Base-by-base conservation (phyloP, 768 basidiomycete genomes). In the Pulveroboletus sp. region DNA sequence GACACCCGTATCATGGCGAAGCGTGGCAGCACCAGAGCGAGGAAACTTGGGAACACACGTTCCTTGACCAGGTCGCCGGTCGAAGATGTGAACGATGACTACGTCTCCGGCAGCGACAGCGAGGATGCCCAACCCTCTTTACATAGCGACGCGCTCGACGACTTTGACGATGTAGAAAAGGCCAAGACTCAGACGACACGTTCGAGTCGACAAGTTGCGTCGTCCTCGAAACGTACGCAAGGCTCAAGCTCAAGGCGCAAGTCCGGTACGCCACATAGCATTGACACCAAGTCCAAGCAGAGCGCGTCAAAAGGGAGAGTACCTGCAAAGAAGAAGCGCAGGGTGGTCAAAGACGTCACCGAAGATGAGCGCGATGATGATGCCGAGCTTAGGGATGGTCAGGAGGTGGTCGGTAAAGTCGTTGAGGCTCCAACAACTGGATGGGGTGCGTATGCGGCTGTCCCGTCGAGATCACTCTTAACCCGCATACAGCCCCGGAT, bases 341-440 rank as follows among this genome's bases (percentile, higher is more conserved):
- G 57, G 39, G 53, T 57, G 1, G 51, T 31, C 21, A 47, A 53
- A 39, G 57, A 60, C 4, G 31, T 40, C 7, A 35, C 24, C 10
- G 46, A 55, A 7, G 63, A 59, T 4, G 67, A 66, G 14, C 53
- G 72, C 14, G 73, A 72, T 2, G 71, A 63, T 21, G 76, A 75
- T 3, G 51, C 70, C 18, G 76, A 78, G 3, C 63, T 85, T 49
- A 73, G 75, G 45, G 82, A 86, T 6, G 84, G 85, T 0, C 81
- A 85, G 58, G 77, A 83, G 62, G 63, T 90, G 8, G 84, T 89
- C 1, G 92, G 92, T 0, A 73, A 69, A 10, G 84, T 94, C 10
- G 81, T 93, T 11, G 73, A 89, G 51, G 92, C 91, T 11, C 91
- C 91, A 0, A 90, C 76, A 57, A 82, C 82, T 0, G 93, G 93